Conservation (phyloP, 192 early-diverging fungal species). For the Coemansia furcata region DNA sequence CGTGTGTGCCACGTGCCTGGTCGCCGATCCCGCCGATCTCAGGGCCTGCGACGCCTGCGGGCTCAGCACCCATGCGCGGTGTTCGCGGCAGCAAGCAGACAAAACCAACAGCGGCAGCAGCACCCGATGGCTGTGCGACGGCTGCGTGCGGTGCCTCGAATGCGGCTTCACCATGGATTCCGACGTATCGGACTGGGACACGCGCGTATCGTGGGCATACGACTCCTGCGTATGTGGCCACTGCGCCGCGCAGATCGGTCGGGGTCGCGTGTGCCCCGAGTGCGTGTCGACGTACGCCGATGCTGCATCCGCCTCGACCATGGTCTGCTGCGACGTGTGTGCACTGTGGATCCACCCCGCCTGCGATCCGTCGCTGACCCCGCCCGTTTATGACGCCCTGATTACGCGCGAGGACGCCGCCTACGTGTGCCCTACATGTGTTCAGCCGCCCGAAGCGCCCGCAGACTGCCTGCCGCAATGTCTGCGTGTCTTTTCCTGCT, state of each 20-base stretch:
- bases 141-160: conserved; percentile 38
- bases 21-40: conserved; percentile 4
- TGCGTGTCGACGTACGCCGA: conserved; percentile 57
- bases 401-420: conserved; percentile 55
- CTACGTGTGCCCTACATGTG: conserved; percentile 60
- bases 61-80: conserved; percentile 22
- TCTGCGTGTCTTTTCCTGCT: background rate
- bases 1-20: conserved; percentile 31
- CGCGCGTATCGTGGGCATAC: conserved; percentile 43
- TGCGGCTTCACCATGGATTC: conserved; percentile 33
- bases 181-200: background rate
- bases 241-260: conserved; percentile 53
- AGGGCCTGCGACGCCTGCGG: conserved; percentile 42
- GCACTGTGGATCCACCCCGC: conserved; percentile 58
- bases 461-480: background rate
- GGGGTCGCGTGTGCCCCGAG: conserved; percentile 57
- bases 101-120: conserved; percentile 18
- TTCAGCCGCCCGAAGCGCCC: background rate
- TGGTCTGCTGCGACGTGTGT: conserved; percentile 66
- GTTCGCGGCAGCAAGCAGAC: conserved; percentile 21
- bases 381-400: conserved; percentile 57
- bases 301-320: conserved; percentile 53
- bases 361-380: conserved; percentile 54
- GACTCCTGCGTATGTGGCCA: conserved; percentile 54
- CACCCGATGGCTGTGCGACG: conserved; percentile 45